These are phyloP conservation scores for Aspergillus pseudonomiae DNA, from an alignment of 2,329 filamentous ascomycete genomes.

Conservation along the genomic window DNA sequence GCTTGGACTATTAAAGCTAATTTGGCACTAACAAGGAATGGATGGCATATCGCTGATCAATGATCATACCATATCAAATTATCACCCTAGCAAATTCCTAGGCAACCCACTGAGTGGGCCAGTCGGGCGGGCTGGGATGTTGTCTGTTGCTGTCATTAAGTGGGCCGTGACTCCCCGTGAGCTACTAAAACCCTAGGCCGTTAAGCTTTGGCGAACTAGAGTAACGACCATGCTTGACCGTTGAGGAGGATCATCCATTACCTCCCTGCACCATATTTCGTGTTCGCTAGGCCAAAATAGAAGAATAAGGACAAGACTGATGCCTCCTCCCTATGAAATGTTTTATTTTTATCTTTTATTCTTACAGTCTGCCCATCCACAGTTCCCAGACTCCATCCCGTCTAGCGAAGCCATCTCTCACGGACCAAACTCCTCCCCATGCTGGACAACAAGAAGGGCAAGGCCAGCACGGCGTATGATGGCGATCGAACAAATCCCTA, in stretches of 20 bases:
- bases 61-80: background rate
- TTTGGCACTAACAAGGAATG: background rate
- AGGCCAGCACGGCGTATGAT: background rate
- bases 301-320: background rate
- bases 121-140: background rate
- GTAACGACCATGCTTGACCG: background rate
- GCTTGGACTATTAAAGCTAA: background rate
- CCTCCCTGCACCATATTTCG: background rate
- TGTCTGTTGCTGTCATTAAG: background rate
- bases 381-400: background rate
- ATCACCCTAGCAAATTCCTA: background rate
- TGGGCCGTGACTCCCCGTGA: background rate
- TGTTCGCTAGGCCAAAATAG: background rate
- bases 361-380: background rate
- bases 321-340: background rate
- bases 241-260: background rate
- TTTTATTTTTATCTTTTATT: background rate
- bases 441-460: background rate
- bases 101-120: background rate
- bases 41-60: background rate
- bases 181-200: background rate
- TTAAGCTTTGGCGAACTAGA: background rate
- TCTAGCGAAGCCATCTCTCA: background rate
- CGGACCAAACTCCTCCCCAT: background rate
- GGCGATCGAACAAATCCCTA: background rate